Conservation (phyloP, 2,329 filamentous ascomycete genomes). For the Pseudocercospora vitis region DNA sequence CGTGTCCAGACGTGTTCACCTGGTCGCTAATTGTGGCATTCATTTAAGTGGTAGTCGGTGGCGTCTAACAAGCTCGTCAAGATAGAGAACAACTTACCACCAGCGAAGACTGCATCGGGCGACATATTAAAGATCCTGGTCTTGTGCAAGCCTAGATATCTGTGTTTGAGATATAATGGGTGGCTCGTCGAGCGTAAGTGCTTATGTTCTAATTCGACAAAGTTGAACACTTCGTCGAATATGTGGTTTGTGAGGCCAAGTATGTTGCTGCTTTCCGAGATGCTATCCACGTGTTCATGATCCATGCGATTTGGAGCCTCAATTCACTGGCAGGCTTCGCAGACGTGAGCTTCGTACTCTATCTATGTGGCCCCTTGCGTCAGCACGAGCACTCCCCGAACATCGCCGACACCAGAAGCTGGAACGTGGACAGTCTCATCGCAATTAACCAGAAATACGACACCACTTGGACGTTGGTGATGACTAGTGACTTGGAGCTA, state of each 20-base stretch:
- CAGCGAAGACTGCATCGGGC: slow-evolving; percentile 21
- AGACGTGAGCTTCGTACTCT: neutral
- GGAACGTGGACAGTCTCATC: neutral
- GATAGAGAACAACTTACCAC: slow-evolving; percentile 13
- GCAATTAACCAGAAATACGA: neutral
- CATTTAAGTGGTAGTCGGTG: slow-evolving; percentile 32
- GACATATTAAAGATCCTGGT: too few species aligned
- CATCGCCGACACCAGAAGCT: too few species aligned
- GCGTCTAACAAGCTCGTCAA: slow-evolving; percentile 9
- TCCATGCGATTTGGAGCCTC: too few species aligned
- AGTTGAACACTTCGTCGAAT: too few species aligned
- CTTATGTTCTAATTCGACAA: too few species aligned
- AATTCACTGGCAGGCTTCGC: neutral
- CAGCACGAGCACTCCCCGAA: neutral
- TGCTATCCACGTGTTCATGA: too few species aligned
- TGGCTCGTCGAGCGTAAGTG: too few species aligned
- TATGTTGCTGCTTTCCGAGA: too few species aligned
- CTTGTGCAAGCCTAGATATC: too few species aligned
- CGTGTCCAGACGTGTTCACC: slow-evolving; percentile 28
- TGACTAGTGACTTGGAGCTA: slow-evolving; percentile 31
- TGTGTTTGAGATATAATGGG: too few species aligned
- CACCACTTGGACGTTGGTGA: neutral
- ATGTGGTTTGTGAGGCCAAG: too few species aligned
- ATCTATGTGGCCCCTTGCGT: neutral
- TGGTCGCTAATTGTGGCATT: slow-evolving; percentile 28